Evolutionary conservation across 2,329 filamentous ascomycete species (phyloP).

Genomic region (Huntiella moniliformis): DNA sequence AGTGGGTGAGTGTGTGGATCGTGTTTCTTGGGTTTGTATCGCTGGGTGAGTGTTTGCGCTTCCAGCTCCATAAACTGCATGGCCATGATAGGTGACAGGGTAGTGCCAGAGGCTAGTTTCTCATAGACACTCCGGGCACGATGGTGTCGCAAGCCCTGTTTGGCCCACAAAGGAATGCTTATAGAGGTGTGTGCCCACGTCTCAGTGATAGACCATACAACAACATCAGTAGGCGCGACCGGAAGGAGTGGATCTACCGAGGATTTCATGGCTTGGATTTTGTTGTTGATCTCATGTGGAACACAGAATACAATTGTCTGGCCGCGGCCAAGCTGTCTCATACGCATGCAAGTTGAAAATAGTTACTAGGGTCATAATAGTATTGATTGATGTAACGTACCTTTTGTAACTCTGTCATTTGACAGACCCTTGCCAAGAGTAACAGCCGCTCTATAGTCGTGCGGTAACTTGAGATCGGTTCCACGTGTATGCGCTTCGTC

Average conservation of each 20-base stretch:
- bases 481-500: conserved; percentile 55
- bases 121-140: too few species aligned
- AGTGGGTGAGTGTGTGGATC: too few species aligned
- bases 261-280: conserved; percentile 23
- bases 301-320: conserved; percentile 46
- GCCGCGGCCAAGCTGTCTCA: conserved; percentile 47
- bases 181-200: conserved; percentile 31
- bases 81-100: conserved; percentile 18
- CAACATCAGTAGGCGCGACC: conserved; percentile 33
- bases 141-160: conserved; percentile 35
- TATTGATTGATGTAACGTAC: too few species aligned
- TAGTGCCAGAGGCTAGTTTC: too few species aligned
- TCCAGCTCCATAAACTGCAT: conserved; percentile 37
- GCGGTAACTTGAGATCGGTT: conserved; percentile 45
- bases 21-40: conserved; percentile 27
- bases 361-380: too few species aligned
- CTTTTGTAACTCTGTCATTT: conserved; percentile 53
- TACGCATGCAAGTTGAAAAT: conserved; percentile 44
- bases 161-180: conserved; percentile 39
- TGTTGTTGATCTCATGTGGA: conserved; percentile 36
- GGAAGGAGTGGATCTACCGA: conserved; percentile 4
- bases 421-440: conserved; percentile 46
- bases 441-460: conserved; percentile 41
- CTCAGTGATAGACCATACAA: conserved; percentile 40
- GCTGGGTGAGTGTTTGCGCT: conserved; percentile 28